Percentiles rank a stretch among this genome's conserved stretches.
phyloP scores from a whole-genome alignment of 2,329 filamentous ascomycete species.

The Phoma herbarum region DNA sequence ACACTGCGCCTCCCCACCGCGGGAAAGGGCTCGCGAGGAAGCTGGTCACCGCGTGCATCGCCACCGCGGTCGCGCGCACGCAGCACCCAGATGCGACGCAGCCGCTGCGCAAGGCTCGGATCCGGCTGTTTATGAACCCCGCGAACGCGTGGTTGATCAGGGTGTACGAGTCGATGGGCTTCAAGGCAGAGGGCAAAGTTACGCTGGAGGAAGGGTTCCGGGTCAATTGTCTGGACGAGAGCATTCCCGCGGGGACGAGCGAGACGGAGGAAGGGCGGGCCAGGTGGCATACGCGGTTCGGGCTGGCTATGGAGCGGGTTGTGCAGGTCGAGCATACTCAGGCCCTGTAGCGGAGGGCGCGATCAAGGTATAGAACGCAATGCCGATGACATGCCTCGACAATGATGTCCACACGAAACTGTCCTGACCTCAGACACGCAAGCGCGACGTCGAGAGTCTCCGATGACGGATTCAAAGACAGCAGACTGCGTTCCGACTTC shows the following conservation, averaged over 20 bases:
- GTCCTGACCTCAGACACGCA: too few species aligned
- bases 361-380: too few species aligned
- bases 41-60: conserved; percentile 18
- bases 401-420: too few species aligned
- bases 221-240: conserved; percentile 26
- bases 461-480: too few species aligned
- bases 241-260: conserved; percentile 26
- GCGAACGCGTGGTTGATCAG: conserved; percentile 19
- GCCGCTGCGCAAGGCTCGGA: conserved; percentile 9
- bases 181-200: conserved; percentile 19
- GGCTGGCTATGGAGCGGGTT: conserved; percentile 30
- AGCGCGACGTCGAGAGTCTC: too few species aligned
- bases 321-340: not conserved
- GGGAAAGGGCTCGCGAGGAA: conserved; percentile 22
- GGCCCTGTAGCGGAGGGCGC: too few species aligned
- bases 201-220: conserved; percentile 23
- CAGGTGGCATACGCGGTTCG: conserved; percentile 28
- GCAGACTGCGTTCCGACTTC: too few species aligned
- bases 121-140: conserved; percentile 27
- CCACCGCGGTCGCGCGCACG: too few species aligned
- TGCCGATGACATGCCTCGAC: too few species aligned
- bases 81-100: too few species aligned
- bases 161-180: conserved; percentile 29
- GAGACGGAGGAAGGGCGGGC: conserved; percentile 23
- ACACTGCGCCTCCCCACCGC: conserved; percentile 25